A percentile compares a stretch with the other conserved stretches of the same genome.
Evolutionary conservation across 2,329 filamentous ascomycete genomes (phyloP).

Genomic region (Pseudocercospora vitis): DNA sequence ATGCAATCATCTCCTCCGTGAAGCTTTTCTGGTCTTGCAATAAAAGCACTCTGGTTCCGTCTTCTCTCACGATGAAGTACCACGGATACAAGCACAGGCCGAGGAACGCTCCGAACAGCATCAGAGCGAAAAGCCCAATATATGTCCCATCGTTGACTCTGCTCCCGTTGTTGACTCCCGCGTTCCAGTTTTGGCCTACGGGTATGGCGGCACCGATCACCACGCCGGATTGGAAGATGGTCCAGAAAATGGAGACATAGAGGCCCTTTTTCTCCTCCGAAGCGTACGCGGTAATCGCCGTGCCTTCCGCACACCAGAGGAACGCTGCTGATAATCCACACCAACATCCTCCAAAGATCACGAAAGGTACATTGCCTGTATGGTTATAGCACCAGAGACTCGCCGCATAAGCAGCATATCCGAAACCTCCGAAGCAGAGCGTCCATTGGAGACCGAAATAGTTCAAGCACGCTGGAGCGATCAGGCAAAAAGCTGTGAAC

Average conservation of each 20-base stretch:
- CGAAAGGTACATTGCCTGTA: constrained; percentile 4
- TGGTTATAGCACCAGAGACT: constrained; percentile 12
- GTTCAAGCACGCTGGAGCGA: constrained; percentile 5
- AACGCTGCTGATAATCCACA: constrained; percentile 9
- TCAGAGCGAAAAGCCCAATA: constrained; percentile 6
- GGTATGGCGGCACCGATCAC: constrained; percentile 10
- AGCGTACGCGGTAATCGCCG: constrained; percentile 9
- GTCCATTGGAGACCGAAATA: constrained; percentile 12
- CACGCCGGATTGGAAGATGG: constrained; percentile 10
- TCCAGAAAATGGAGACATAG: constrained; percentile 10
- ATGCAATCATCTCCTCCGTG: constrained; percentile 1
- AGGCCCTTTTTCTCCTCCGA: constrained; percentile 8
- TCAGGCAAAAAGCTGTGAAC: constrained; percentile 8
- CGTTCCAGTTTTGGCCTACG: constrained; percentile 9
- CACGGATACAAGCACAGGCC: constrained; percentile 7
- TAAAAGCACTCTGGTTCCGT: constrained; percentile 4
- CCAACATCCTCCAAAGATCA: constrained; percentile 11
- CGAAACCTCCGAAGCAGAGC: constrained; percentile 10
- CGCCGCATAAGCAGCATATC: constrained; percentile 10
- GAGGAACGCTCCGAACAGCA: constrained; percentile 1
- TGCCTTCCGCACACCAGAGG: constrained; percentile 9
- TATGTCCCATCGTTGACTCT: constrained; percentile 13
- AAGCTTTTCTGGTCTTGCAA: constrained; percentile 10
- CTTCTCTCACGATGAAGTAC: constrained; percentile 8
- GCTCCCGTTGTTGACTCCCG: constrained; percentile 1